A percentile compares a stretch with the other conserved stretches of the same genome.
Evolutionary conservation across 169 alveolate species (phyloP).

Genomic region (Eimeria falciformis): DNA sequence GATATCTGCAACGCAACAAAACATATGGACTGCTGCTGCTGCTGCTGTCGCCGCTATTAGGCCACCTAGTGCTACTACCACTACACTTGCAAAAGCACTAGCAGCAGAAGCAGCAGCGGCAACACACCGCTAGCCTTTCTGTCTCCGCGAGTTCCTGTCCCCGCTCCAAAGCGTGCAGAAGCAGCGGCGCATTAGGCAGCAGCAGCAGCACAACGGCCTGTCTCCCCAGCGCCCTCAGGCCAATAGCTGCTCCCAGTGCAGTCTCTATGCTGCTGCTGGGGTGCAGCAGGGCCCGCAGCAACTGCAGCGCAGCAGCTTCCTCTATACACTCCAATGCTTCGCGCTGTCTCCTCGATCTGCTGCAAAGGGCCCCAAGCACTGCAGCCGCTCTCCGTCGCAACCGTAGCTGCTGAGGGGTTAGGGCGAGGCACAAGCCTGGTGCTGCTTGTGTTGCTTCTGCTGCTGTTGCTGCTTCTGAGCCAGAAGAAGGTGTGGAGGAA

Average conservation of each 20-base stretch:
- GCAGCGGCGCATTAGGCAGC: constrained; percentile 28
- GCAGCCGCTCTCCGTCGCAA: constrained; percentile 30
- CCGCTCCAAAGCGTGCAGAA: constrained; percentile 3
- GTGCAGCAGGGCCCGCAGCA: neutral
- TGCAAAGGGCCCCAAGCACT: constrained; percentile 14
- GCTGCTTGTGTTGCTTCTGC: neutral
- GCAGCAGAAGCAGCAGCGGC: neutral
- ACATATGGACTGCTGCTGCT: neutral
- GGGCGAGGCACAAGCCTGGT: neutral
- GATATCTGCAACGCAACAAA: neutral
- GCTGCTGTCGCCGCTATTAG: neutral
- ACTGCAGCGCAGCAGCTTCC: constrained; percentile 27
- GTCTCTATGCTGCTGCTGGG: constrained; percentile 60
- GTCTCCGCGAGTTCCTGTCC: neutral
- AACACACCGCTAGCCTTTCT: neutral
- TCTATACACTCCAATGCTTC: constrained; percentile 1
- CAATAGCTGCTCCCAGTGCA: constrained; percentile 47
- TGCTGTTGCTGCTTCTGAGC: neutral
- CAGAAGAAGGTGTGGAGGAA: neutral
- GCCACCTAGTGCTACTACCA: neutral
- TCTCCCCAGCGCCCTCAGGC: constrained; percentile 23
- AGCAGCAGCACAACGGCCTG: constrained; percentile 10
- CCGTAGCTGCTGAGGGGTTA: constrained; percentile 58
- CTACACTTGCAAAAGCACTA: neutral
- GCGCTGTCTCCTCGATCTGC: constrained; percentile 21